Percentiles rank a stretch among this genome's conserved stretches.
Evolutionary conservation across 2,329 filamentous ascomycete genomes (phyloP).

Genomic region (Cercospora beticola): DNA sequence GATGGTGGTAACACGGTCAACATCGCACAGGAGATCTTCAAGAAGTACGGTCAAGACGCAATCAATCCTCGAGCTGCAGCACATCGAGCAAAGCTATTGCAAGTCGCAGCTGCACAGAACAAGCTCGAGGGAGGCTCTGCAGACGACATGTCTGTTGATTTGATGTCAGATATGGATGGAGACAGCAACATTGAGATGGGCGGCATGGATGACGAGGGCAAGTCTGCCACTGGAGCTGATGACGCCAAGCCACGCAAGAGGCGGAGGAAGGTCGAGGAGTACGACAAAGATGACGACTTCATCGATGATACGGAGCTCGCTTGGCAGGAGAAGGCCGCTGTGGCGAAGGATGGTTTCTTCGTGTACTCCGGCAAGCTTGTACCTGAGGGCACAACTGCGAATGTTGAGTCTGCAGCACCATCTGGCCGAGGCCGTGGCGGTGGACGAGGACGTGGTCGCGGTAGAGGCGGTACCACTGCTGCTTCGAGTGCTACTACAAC

Average conservation of each 20-base stretch:
- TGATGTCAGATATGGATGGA: slow-evolving; percentile 61
- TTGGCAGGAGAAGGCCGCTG: slow-evolving; percentile 93
- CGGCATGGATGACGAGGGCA: slow-evolving; percentile 61
- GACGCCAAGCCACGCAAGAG: slow-evolving; percentile 74
- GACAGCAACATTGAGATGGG: slow-evolving; percentile 90
- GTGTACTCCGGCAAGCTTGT: slow-evolving; percentile 93
- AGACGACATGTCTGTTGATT: slow-evolving; percentile 82
- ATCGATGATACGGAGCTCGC: slow-evolving; percentile 90
- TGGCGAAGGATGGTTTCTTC: slow-evolving; percentile 94
- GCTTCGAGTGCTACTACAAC: slow-evolving; percentile 39
- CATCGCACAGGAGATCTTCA: slow-evolving; percentile 89
- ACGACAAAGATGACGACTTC: slow-evolving; percentile 67
- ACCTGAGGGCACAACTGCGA: slow-evolving; percentile 71
- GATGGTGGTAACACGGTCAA: slow-evolving; percentile 90
- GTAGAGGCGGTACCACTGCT: slow-evolving; percentile 51
- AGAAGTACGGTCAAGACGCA: slow-evolving; percentile 91
- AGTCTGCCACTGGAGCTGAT: slow-evolving; percentile 61
- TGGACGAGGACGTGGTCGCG: slow-evolving; percentile 58
- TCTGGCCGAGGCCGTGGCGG: slow-evolving; percentile 30
- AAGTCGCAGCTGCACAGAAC: slow-evolving; percentile 84
- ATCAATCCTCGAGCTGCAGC: slow-evolving; percentile 88
- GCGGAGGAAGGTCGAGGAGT: slow-evolving; percentile 70
- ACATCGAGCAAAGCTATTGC: slow-evolving; percentile 80
- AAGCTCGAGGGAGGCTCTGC: slow-evolving; percentile 72
- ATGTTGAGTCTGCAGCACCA: slow-evolving; percentile 32